A percentile compares a stretch with the other conserved stretches of the same genome.
Conservation (phyloP, 2,329 filamentous ascomycete genomes). For the Fusarium clavum region DNA sequence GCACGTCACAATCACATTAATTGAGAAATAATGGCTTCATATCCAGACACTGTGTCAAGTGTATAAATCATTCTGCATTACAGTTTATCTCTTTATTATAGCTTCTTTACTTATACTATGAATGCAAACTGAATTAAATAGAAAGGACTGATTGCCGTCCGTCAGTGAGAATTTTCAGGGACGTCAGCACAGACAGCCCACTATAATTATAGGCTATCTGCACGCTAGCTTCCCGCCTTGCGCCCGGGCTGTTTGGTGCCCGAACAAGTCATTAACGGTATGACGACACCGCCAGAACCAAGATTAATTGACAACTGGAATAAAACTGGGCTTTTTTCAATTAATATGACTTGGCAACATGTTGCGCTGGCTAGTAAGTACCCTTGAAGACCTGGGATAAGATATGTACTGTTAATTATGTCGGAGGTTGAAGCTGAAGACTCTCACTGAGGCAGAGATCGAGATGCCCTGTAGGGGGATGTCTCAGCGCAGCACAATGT, state of each 20-base stretch:
- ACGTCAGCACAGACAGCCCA: neutral
- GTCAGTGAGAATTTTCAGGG: neutral
- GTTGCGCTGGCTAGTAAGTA: neutral
- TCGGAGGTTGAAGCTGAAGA: neutral
- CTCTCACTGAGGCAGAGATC: neutral
- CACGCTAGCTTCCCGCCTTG: neutral
- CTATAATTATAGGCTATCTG: neutral
- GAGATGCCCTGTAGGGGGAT: neutral
- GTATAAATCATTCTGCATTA: neutral
- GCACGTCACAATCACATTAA: neutral
- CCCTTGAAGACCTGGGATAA: no score
- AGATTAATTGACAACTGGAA: neutral
- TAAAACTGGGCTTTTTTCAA: neutral
- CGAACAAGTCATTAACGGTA: neutral
- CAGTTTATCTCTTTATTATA: neutral
- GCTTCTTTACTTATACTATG: neutral
- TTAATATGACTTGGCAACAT: neutral
- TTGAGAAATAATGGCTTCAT: neutral
- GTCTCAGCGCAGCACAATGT: no score
- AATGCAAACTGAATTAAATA: neutral
- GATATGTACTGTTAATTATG: neutral
- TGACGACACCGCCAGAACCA: neutral
- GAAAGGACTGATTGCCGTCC: neutral
- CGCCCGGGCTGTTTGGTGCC: neutral
- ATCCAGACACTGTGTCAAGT: no score